Evolutionary conservation across 23 red algal genomes (phyloP).

Genomic region (Rhodosorus marinus): DNA sequence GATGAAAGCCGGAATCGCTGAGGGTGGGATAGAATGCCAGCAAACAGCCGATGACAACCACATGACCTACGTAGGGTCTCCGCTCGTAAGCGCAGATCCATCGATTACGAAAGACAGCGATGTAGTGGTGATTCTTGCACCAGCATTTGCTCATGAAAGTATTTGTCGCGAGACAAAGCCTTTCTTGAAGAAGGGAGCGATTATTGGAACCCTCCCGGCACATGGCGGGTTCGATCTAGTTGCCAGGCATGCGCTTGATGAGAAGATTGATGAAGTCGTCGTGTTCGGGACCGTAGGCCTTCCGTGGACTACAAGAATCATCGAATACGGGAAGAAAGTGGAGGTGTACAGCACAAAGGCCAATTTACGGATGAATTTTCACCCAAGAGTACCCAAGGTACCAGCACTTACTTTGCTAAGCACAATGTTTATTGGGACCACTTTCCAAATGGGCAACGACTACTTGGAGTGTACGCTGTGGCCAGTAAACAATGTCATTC

Average conservation of each 20-base stretch:
- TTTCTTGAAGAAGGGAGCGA: conserved; percentile 1
- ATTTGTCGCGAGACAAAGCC: conserved; percentile 3
- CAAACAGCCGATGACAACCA: conserved; percentile 8
- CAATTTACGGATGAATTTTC: conserved; percentile 1
- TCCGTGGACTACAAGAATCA: conserved; percentile 16
- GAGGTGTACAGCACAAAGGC: conserved; percentile 25
- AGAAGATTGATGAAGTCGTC: background rate
- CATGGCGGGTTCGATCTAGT: conserved; percentile 38
- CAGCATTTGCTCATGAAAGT: conserved; percentile 11
- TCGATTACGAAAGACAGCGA: background rate
- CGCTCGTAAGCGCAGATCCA: background rate
- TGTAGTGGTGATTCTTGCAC: conserved; percentile 15
- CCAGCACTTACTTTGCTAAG: background rate
- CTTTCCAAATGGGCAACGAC: background rate
- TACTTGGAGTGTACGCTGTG: conserved; percentile 15
- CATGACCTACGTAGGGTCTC: conserved; percentile 13
- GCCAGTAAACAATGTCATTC: conserved; percentile 28
- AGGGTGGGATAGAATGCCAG: conserved; percentile 10
- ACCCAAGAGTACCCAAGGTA: background rate
- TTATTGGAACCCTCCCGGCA: conserved; percentile 6
- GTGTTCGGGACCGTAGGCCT: conserved; percentile 12
- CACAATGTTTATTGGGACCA: conserved; percentile 2
- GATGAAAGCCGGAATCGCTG: background rate
- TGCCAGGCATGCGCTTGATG: conserved; percentile 6
- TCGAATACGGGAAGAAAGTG: conserved; percentile 19